Base-by-base conservation (phyloP, 2,329 filamentous ascomycete species). In the Coniochaeta prunicola region DNA sequence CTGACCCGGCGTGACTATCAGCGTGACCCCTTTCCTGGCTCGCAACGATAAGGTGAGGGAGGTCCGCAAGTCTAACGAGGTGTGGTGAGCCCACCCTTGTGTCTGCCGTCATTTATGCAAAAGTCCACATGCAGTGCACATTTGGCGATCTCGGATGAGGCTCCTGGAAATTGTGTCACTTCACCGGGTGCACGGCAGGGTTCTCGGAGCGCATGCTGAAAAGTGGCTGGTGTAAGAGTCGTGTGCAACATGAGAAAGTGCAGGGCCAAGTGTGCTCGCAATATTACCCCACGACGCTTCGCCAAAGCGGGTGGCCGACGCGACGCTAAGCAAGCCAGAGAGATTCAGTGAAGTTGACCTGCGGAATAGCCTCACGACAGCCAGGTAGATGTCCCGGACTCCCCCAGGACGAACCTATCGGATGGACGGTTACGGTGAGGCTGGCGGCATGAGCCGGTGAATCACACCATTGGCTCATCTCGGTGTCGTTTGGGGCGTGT, bases 401-500 rank as follows among this genome's bases (percentile, higher is more conserved):
- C 21, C 45, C 42, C 45, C 45, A 50, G 40, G 13, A 15, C 30
- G 53, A n/a, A 57, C 65, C 64, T 67, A 67, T 68, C 65, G 64
- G 66, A 65, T 64, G 53, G 57, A 57, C 59, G 59, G 58, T 30
- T 58, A 60, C 64, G 63, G 65, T 66, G 65, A 68, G 65, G 66
- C 65, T 66, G 62, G 63, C 64, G 64, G 62, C 64, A 65, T 60
- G 54, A 60, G 50, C 62, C 64, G 62, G 62, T 61, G 58, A 65
- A 60, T 53, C 53, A 53, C 58, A 60, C 59, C 53, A 62, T 63
- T 62, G 64, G 61, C 45, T 30, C 45, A 30, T 50, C 45, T 30
- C 45, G 45, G 45, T 28, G 45, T 53, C 56, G 50, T 53, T 38
- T 30, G 36, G 54, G 50, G 42, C 53, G 30, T 38, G 36, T n/a